Percentiles rank a stretch among this genome's conserved stretches.
Evolutionary conservation across 2,329 filamentous ascomycete genomes (phyloP).

Genomic region (Ceratocystis cacaofunesta): DNA sequence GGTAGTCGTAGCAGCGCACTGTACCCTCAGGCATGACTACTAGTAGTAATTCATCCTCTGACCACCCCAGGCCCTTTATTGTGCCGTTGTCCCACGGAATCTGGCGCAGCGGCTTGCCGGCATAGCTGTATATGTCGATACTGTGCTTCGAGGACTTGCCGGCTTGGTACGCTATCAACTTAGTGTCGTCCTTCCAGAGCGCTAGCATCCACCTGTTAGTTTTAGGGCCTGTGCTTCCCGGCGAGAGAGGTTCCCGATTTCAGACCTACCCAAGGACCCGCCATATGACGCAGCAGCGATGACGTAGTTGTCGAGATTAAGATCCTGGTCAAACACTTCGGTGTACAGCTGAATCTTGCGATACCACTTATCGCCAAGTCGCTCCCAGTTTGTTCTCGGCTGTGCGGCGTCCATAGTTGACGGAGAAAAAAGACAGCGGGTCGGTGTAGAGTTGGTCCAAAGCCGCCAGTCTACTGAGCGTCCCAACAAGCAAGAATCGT

Average conservation of each 20-base stretch:
- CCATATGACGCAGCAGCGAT: conserved; percentile 85
- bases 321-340: conserved; percentile 77
- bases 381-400: conserved; percentile 85
- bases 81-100: conserved; percentile 85
- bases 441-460: background rate
- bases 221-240: background rate
- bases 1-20: conserved; percentile 81
- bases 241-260: conserved; percentile 1
- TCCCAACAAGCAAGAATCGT: background rate
- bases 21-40: conserved; percentile 81
- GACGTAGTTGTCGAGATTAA: conserved; percentile 89
- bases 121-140: conserved; percentile 89
- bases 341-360: conserved; percentile 90
- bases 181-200: conserved; percentile 75
- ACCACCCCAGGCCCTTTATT: conserved; percentile 87
- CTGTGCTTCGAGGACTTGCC: conserved; percentile 58
- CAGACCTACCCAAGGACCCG: conserved; percentile 67
- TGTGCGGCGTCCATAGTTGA: conserved; percentile 41
- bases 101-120: conserved; percentile 71
- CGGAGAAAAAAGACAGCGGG: background rate
- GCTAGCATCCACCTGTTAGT: conserved; percentile 36
- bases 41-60: conserved; percentile 81
- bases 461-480: background rate
- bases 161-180: conserved; percentile 64
- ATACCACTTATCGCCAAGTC: conserved; percentile 85